Base-by-base conservation (phyloP, 164 flowering plant species). In the Chloranthus sessilifolius region DNA sequence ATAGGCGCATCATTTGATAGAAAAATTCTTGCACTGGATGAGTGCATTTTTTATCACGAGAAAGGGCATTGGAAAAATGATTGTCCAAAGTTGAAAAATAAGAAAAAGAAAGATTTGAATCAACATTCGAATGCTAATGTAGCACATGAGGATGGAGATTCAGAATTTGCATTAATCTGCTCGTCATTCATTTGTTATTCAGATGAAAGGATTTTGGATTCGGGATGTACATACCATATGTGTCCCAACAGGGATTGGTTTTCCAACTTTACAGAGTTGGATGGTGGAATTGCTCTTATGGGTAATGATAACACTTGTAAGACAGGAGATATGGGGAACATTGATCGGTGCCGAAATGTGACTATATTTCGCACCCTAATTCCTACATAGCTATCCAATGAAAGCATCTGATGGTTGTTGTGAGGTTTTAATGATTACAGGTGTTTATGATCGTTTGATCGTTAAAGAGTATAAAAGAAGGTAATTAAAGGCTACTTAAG, bases 161-260 rank as follows among this genome's bases (percentile, higher is more conserved):
- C n/a, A n/a, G n/a, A n/a, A n/a, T n/a, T n/a, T n/a, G n/a, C n/a
- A n/a, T n/a, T n/a, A n/a, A n/a, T n/a, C n/a, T 5, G 5, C 10
- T 30, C 34, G 10, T 10, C 34, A 30, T 30, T 10, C 5, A 5
- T n/a, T n/a, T n/a, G n/a, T 37, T 1, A 37, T 37, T 37, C 17
- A 8, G 1, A n/a, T 37, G 3, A 37, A 15, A 5, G 34, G 34
- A 5, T 30, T 30, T 10, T 37, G 41, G 17, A 37, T 15, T 9
- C 3, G 1, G 34, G 34, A 12, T 54, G 52, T 46, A 11, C 58
- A 3, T 52, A 52, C 19, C 46, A 42, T 28, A 50, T 59, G 24
- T 60, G 21, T 28, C 51, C 51, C 22, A 30, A 55, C 4, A 55
- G n/a, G n/a, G n/a, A 17, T 14, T 50, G 39, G 42, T 45, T 57